A percentile compares a stretch with the other conserved stretches of the same genome.
Conservation (phyloP, 1,284 basidiomycete species). For the Microbotryum silenes-acaulis region DNA sequence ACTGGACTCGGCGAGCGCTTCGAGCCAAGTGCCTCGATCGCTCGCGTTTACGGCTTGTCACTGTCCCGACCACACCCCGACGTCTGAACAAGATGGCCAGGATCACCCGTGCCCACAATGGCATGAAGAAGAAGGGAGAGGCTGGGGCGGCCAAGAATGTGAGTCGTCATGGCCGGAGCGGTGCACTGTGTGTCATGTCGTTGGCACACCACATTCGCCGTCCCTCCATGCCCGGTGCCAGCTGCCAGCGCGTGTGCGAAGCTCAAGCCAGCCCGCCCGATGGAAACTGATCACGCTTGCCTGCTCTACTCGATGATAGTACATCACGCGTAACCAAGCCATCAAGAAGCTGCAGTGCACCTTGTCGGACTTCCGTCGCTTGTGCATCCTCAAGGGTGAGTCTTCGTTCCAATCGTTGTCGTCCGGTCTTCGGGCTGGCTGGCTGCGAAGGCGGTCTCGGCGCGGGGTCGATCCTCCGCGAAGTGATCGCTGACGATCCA, state of each 20-base stretch:
- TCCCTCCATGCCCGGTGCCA: background rate
- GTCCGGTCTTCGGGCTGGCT: background rate
- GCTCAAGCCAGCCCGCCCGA: background rate
- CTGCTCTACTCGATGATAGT: conserved; percentile 32
- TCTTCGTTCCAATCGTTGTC: background rate
- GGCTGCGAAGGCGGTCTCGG: background rate
- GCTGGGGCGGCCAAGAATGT: conserved; percentile 64
- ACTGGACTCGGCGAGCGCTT: too few species aligned
- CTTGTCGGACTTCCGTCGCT: conserved; percentile 88
- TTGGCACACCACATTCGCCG: background rate
- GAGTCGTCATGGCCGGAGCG: background rate
- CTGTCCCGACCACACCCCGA: too few species aligned
- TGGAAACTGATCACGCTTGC: background rate
- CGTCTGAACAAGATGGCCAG: too few species aligned
- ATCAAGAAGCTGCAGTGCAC: conserved; percentile 74
- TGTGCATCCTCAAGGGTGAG: conserved; percentile 95
- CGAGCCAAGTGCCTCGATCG: too few species aligned
- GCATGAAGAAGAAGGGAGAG: conserved; percentile 39
- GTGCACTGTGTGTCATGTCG: background rate
- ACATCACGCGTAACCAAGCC: conserved; percentile 68
- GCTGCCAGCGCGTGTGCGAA: conserved; percentile 1
- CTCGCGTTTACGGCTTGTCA: too few species aligned
- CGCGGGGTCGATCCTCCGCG: background rate
- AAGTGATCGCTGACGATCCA: conserved; percentile 7
- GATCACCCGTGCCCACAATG: conserved; percentile 15